A percentile compares a stretch with the other conserved stretches of the same genome.
Evolutionary conservation across 202 grass and related monocot genomes (phyloP).

Genomic region (Elaeis oleifera): DNA sequence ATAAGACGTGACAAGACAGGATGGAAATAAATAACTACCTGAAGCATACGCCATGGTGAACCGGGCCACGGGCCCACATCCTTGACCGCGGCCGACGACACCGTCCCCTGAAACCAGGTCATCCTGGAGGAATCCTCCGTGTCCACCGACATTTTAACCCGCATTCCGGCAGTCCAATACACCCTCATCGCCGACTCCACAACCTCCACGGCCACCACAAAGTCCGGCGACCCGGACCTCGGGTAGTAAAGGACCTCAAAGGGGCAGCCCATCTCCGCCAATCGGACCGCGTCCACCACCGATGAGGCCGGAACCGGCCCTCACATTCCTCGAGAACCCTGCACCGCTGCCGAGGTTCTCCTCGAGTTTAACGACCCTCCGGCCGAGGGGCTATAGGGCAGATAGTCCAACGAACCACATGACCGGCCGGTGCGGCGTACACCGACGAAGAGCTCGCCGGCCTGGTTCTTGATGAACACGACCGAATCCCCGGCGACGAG

Average conservation of each 20-base stretch:
- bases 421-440: conserved; percentile 32
- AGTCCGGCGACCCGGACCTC: conserved; percentile 33
- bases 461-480: conserved; percentile 47
- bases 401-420: background rate
- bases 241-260: conserved; percentile 65
- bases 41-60: conserved; percentile 53
- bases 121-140: conserved; percentile 35
- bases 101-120: conserved; percentile 32
- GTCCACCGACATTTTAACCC: conserved; percentile 46
- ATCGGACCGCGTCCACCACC: conserved; percentile 32
- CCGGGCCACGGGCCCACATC: conserved; percentile 4
- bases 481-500: conserved; percentile 48
- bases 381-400: background rate
- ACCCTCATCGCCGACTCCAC: conserved; percentile 30
- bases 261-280: conserved; percentile 23
- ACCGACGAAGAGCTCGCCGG: conserved; percentile 38
- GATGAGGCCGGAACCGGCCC: conserved; percentile 39
- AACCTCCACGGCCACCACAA: conserved; percentile 47
- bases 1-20: background rate
- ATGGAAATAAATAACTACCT: conserved; percentile 27
- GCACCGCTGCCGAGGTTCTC: background rate
- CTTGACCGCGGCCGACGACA: conserved; percentile 20
- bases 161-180: conserved; percentile 22
- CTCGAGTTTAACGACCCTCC: background rate
- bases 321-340: conserved; percentile 27